Evolutionary conservation across 2,329 filamentous ascomycete genomes (phyloP), one percentile per base, ranked within the genome.

Genomic region (Aspergillus costaricaensis): DNA sequence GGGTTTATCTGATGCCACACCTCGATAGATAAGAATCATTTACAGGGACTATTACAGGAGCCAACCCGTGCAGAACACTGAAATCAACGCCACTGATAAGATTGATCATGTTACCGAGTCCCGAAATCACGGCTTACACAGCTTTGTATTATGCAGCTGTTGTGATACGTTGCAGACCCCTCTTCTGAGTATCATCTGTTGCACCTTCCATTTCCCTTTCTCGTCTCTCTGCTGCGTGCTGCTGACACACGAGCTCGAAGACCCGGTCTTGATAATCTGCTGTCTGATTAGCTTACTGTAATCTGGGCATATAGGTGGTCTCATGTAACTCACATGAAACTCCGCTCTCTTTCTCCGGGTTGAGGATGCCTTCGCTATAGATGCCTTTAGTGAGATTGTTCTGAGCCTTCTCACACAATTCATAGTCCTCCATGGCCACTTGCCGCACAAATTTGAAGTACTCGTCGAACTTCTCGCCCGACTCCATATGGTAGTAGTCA

Each of bases 371-470:
- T 63, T 85, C 82, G 2, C 76, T 75, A 67, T 86, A 86, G 3
- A 86, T 77, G 0, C 84, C 83, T 19, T 76, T 79, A 54, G 82
- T 77, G 9, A 86, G 72, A 63, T 86, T 86, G 36, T 74, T 72
- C 67, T 86, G 84, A 1, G 83, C 82, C 54, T 80, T 82, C 69
- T 86, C 83, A 65, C 84, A 86, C 1, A 86, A 73, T 69, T 85
- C 83, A 62, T 79, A 85, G 59, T 86, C 83, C 62, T 86, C 83
- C 60, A 83, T 68, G 0, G 83, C 83, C 3, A 86, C 84, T 62
- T 83, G 82, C 2, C 83, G 75, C 4, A 85, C 82, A 56, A 86
- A 86, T 44, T 79, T 81, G 67, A 77, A 86, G 64, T 86, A 86
- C 5, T 83, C 78, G 59, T 85, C 82, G 61, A 86, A 86, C 50